Percentiles rank a stretch among this genome's conserved stretches.
Conservation (phyloP, 208 protist genomes). For the Herpetomonas samuelpessoai region DNA sequence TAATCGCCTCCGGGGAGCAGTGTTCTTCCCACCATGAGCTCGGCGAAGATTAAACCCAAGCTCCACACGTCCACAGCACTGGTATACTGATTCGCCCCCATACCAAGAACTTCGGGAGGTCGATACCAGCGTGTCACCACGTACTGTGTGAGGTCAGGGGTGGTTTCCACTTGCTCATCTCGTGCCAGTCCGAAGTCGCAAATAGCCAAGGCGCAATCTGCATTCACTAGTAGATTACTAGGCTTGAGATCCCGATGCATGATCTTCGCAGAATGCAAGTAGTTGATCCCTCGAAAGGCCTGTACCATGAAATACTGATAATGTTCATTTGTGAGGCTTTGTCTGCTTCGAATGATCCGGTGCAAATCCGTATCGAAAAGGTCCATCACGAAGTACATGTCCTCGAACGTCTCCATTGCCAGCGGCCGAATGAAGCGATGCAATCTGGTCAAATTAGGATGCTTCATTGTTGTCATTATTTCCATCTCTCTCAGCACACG, state of each 20-base stretch:
- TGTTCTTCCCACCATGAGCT: slow-evolving; percentile 97
- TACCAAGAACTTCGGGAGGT: slow-evolving; percentile 98
- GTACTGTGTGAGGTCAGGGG: slow-evolving; percentile 94
- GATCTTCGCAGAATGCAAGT: slow-evolving; percentile 97
- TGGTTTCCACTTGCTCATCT: slow-evolving; percentile 59
- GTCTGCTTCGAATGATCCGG: slow-evolving; percentile 94
- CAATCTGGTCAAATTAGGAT: slow-evolving; percentile 92
- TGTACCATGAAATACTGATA: slow-evolving; percentile 99
- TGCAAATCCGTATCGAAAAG: slow-evolving; percentile 98
- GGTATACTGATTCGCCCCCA: slow-evolving; percentile 92
- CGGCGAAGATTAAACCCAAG: slow-evolving; percentile 97
- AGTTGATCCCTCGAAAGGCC: slow-evolving; percentile 94
- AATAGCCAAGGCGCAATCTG: slow-evolving; percentile 93
- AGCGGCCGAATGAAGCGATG: slow-evolving; percentile 83
- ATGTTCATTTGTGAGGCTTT: slow-evolving; percentile 96
- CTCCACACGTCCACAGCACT: slow-evolving; percentile 97
- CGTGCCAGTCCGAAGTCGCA: slow-evolving; percentile 93
- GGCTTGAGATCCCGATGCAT: slow-evolving; percentile 97
- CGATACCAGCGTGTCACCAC: slow-evolving; percentile 99
- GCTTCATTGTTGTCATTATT: slow-evolving; percentile 92
- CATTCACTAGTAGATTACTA: slow-evolving; percentile 95
- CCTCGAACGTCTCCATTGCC: slow-evolving; percentile 67
- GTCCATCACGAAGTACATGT: slow-evolving; percentile 91
- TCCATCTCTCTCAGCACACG: slow-evolving; percentile 97
- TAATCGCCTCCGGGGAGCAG: slow-evolving; percentile 93